Conservation (phyloP, 352 stramenopile genomes). For the Globisporangium cylindrosporum region DNA sequence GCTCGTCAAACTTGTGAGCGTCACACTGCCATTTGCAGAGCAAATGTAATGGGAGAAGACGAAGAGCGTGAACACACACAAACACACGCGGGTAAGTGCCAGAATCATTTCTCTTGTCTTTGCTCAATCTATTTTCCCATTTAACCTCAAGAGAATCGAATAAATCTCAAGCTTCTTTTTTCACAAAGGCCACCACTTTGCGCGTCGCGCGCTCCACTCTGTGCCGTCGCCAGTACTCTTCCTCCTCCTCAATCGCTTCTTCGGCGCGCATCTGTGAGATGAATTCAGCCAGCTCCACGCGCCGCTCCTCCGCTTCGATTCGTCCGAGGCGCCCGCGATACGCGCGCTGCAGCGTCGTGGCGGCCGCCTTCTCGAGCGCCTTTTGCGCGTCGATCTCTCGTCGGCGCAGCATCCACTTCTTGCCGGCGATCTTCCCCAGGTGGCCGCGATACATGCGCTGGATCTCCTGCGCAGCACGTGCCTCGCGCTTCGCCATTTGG, state of each 20-base stretch:
- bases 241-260: slow-evolving; percentile 89
- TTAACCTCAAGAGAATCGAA: not conserved
- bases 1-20: slow-evolving; percentile 76
- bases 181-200: slow-evolving; percentile 57
- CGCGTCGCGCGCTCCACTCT: slow-evolving; percentile 49
- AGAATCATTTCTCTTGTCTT: not conserved
- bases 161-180: slow-evolving; percentile 41
- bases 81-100: slow-evolving; percentile 6
- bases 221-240: slow-evolving; percentile 67
- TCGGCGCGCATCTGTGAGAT: slow-evolving; percentile 89
- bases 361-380: slow-evolving; percentile 70
- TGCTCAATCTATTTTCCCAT: not conserved
- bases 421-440: slow-evolving; percentile 79
- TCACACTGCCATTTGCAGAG: slow-evolving; percentile 69
- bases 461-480: slow-evolving; percentile 49
- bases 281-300: slow-evolving; percentile 92
- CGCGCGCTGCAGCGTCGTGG: slow-evolving; percentile 81
- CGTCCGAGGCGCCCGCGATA: slow-evolving; percentile 86
- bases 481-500: slow-evolving; percentile 59
- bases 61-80: not conserved
- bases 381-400: slow-evolving; percentile 84
- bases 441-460: slow-evolving; percentile 72
- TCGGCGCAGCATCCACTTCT: slow-evolving; percentile 78
- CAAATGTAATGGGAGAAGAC: slow-evolving; percentile 22
- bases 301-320: slow-evolving; percentile 71